Evolutionary conservation across 495 filamentous ascomycete genomes (phyloP), one percentile per base, ranked within the genome.

Genomic region (Aspergillus baeticus): DNA sequence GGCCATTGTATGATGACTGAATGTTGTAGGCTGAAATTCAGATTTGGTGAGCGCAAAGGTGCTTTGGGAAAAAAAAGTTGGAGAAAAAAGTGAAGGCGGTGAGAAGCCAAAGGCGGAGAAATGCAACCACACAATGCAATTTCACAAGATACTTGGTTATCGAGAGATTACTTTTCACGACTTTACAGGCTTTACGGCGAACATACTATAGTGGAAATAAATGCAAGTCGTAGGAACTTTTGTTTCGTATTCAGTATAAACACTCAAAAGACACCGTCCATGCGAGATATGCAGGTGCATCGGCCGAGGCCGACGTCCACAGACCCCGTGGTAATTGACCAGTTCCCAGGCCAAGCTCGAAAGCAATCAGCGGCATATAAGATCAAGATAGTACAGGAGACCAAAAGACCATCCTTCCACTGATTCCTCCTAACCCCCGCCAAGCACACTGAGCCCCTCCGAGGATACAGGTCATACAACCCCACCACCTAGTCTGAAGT

Each of bases 261-360:
- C 65, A 65, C 61, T 72, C 65, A 62, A 62, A n/a, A 37, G 41
- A 46, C 31, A 75, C 74, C 71, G 71, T 75, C 70, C 75, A 78
- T 67, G 60, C 66, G 54, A 33, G 51, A 56, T 39, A 50, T 4
- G 48, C 35, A 49, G 47, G 58, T 54, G 47, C 59, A 62, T 49
- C 53, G 60, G 58, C 58, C 23, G 50, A 60, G 39, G 45, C 55
- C 49, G 35, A 41, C 20, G 49, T 31, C 49, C 18, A 35, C 13
- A 42, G 37, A 51, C 8, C 10, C 31, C n/a, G 3, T 21, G 3
- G 15, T 22, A 63, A 71, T 78, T 78, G 73, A 78, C 74, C 73
- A 76, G 69, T 61, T 53, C 68, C 63, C 74, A 65, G 62, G 49
- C 41, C 57, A 66, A 60, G 62, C 53, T 44, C 63, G 59, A 65